Conservation (phyloP, 306 rosid species). For the Citrullus amarus region DNA sequence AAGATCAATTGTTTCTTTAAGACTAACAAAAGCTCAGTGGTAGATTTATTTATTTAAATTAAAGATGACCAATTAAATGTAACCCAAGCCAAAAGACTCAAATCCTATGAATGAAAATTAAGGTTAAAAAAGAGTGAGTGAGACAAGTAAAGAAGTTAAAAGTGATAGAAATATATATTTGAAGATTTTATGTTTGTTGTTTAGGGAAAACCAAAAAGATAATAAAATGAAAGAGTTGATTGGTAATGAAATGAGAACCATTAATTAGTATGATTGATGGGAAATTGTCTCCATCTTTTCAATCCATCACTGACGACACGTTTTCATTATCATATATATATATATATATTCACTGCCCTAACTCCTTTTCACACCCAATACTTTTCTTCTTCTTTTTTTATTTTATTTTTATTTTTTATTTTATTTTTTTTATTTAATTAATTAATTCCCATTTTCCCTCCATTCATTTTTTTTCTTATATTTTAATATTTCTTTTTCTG, state of each 20-base stretch:
- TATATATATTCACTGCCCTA: neutral
- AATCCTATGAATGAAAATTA: neutral
- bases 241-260: slow-evolving; percentile 21
- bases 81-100: neutral
- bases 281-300: slow-evolving; percentile 18
- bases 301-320: slow-evolving; percentile 13
- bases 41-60: no score
- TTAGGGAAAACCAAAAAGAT: no score
- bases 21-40: no score
- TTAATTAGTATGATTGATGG: slow-evolving; percentile 23
- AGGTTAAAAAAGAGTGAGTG: neutral
- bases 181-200: neutral
- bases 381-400: neutral
- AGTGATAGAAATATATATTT: neutral
- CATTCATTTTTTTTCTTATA: no score
- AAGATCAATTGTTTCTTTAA: no score
- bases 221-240: neutral
- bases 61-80: no score
- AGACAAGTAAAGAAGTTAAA: neutral
- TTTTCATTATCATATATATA: slow-evolving; percentile 1
- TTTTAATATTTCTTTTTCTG: neutral
- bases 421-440: neutral
- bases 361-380: slow-evolving; percentile 1
- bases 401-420: no score
- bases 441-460: neutral